Percentiles rank a stretch among this genome's conserved stretches.
Evolutionary conservation across 83 land plant genomes (phyloP).

Genomic region (Thuja plicata): DNA sequence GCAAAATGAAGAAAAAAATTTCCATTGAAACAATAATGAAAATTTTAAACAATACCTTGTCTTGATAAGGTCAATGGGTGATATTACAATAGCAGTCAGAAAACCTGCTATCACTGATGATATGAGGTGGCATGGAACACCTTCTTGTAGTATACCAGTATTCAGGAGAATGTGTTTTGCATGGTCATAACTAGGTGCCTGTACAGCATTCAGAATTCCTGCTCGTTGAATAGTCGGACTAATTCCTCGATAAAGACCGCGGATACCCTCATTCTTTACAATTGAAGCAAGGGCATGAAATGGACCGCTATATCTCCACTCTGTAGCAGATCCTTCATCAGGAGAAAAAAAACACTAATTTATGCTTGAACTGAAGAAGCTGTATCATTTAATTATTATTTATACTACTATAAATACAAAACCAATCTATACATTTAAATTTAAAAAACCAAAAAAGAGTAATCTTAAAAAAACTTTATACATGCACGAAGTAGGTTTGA

Average conservation of each 20-base stretch:
- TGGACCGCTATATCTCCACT: constrained; percentile 42
- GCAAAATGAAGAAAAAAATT: background rate
- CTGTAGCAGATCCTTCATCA: constrained; percentile 16
- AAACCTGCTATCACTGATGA: constrained; percentile 50
- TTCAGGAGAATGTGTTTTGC: constrained; percentile 38
- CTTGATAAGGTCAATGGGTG: constrained; percentile 47
- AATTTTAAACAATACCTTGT: constrained; percentile 25
- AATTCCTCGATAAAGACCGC: constrained; percentile 44
- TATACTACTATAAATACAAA: background rate
- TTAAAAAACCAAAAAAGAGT: no score
- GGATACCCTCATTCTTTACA: constrained; percentile 38
- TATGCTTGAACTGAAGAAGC: background rate
- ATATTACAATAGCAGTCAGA: constrained; percentile 40
- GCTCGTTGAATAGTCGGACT: constrained; percentile 49
- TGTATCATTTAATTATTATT: background rate
- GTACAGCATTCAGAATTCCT: constrained; percentile 47
- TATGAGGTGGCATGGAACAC: constrained; percentile 36
- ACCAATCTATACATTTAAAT: background rate
- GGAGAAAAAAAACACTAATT: background rate
- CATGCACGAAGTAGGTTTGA: background rate
- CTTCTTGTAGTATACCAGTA: constrained; percentile 38
- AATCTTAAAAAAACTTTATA: no score
- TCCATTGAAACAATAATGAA: background rate
- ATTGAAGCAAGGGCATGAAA: constrained; percentile 43
- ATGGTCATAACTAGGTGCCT: constrained; percentile 47